Evolutionary conservation across 1,139 yeast genomes (phyloP).

Genomic region (Taphrina wiesneri): DNA sequence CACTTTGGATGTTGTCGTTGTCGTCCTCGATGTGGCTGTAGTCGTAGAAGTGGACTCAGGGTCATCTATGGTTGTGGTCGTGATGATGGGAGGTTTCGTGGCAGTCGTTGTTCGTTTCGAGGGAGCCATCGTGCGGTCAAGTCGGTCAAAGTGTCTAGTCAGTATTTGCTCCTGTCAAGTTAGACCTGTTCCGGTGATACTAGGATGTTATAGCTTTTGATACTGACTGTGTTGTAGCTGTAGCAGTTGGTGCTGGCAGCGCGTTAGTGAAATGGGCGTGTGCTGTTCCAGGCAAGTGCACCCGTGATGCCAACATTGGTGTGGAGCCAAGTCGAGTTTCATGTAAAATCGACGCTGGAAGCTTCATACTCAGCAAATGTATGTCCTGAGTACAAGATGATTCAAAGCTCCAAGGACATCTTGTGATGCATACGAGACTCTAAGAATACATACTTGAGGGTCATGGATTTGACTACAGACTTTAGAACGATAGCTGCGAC

Average conservation of each 20-base stretch:
- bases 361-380: too few relatives aligned
- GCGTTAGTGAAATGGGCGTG: not conserved
- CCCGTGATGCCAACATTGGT: too few relatives aligned
- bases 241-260: not conserved
- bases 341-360: too few relatives aligned
- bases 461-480: constrained; percentile 14
- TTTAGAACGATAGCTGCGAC: constrained; percentile 21
- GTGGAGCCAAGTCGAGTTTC: too few relatives aligned
- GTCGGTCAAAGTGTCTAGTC: not conserved
- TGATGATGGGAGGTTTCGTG: not conserved
- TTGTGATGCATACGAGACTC: not conserved
- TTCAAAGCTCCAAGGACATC: too few relatives aligned
- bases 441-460: not conserved
- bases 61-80: not conserved
- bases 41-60: not conserved
- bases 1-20: not conserved
- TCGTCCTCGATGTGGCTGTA: not conserved
- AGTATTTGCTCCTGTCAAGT: too few relatives aligned
- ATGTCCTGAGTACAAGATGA: too few relatives aligned
- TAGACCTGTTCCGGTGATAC: too few relatives aligned
- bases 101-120: not conserved
- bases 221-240: not conserved
- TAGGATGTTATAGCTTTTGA: too few relatives aligned
- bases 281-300: too few relatives aligned
- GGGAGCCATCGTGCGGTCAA: not conserved